Conservation (phyloP, 164 flowering plant species). For the Umbellularia californica region DNA sequence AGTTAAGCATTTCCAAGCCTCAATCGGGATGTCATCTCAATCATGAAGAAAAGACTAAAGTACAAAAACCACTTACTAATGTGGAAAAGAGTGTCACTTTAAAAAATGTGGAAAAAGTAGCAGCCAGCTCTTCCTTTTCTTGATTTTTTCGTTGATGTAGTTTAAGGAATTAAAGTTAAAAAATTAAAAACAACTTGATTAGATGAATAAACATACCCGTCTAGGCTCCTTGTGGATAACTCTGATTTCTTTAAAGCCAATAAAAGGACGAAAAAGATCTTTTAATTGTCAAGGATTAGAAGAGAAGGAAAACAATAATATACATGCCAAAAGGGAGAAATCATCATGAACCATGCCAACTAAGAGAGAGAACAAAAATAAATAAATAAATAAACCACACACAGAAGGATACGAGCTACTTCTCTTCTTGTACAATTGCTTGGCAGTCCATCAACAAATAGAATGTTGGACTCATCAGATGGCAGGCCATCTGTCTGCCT, state of each 20-base stretch:
- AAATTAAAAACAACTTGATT: background rate
- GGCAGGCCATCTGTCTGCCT: constrained; percentile 30
- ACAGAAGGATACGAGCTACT: constrained; percentile 72
- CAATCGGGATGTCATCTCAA: no score
- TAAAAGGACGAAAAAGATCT: constrained; percentile 86
- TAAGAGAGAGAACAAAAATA: background rate
- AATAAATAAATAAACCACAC: background rate
- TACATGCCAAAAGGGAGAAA: background rate
- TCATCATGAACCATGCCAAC: background rate
- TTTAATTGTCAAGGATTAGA: constrained; percentile 37
- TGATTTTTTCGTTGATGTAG: background rate
- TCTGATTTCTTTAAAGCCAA: constrained; percentile 70
- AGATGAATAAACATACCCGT: constrained; percentile 38
- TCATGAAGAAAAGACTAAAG: background rate
- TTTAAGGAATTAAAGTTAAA: background rate
- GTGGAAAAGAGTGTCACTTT: background rate
- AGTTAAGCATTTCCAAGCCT: no score
- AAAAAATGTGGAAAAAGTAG: background rate
- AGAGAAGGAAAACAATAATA: constrained; percentile 2
- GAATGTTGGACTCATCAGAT: constrained; percentile 42
- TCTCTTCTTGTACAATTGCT: constrained; percentile 74
- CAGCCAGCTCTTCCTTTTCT: background rate
- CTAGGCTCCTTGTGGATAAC: constrained; percentile 78
- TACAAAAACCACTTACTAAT: background rate
- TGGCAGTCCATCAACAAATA: constrained; percentile 76